phyloP scores from a whole-genome alignment of 441 rosid species.

The Croton laevigatus region DNA sequence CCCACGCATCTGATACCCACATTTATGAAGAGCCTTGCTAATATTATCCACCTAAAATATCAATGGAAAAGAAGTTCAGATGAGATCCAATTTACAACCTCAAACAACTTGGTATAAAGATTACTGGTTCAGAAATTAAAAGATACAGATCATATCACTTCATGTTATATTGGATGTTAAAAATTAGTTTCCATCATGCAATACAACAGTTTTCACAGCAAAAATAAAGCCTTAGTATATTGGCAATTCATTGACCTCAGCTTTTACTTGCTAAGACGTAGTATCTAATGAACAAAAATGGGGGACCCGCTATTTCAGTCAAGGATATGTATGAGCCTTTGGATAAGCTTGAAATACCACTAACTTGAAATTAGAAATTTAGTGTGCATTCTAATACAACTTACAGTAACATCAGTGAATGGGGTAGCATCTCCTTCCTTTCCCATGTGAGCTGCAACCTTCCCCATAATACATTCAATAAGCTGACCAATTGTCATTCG shows the following conservation, averaged over 20 bases:
- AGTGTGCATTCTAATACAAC: constrained; percentile 17
- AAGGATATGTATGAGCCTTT: neutral
- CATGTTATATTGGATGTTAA: neutral
- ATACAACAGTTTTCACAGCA: neutral
- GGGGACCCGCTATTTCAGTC: neutral
- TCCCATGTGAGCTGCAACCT: constrained; percentile 99
- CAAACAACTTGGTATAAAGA: too few species aligned
- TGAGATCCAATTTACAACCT: too few species aligned
- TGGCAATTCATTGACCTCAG: neutral
- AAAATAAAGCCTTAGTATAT: neutral
- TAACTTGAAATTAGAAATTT: neutral
- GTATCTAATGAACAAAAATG: neutral
- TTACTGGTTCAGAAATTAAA: too few species aligned
- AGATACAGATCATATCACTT: too few species aligned
- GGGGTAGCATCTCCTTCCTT: constrained; percentile 99
- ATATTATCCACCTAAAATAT: constrained; percentile 83
- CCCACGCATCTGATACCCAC: constrained; percentile 99
- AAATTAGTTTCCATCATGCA: neutral
- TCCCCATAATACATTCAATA: constrained; percentile 98
- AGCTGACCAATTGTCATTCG: constrained; percentile 99
- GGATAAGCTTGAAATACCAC: neutral
- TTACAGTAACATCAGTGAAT: constrained; percentile 96
- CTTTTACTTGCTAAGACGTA: neutral
- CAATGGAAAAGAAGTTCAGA: too few species aligned
- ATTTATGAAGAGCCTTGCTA: constrained; percentile 94